Evolutionary conservation across 257 asterid species (phyloP).

Genomic region (Nicotiana benthamiana): DNA sequence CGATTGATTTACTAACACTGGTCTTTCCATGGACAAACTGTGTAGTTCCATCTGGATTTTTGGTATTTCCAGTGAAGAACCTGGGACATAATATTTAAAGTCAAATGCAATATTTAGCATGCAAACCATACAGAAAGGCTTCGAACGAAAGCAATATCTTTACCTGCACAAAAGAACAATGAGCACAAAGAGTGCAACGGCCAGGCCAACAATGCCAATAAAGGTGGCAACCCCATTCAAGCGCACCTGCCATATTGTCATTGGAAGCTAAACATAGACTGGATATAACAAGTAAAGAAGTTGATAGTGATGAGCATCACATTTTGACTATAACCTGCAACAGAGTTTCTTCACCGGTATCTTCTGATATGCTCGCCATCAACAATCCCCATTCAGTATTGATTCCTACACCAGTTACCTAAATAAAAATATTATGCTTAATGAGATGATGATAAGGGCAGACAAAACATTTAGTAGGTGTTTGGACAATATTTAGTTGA

Average conservation of each 20-base stretch:
- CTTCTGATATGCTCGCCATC: conserved; percentile 96
- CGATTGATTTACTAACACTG: conserved; percentile 35
- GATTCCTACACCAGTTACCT: conserved; percentile 93
- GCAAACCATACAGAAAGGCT: conserved; percentile 7
- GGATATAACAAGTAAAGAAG: neutral
- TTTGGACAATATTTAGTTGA: neutral
- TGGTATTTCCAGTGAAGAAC: conserved; percentile 74
- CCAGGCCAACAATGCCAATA: conserved; percentile 85
- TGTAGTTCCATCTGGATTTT: conserved; percentile 59
- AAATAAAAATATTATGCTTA: conserved; percentile 6
- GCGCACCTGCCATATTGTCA: conserved; percentile 53
- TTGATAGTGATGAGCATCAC: conserved; percentile 2
- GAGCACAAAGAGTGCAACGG: conserved; percentile 74
- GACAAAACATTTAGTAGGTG: too few species aligned
- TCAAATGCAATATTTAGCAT: conserved; percentile 9
- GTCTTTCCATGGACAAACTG: conserved; percentile 74
- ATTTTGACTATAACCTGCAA: conserved; percentile 55
- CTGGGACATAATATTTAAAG: conserved; percentile 25
- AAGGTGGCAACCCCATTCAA: conserved; percentile 95
- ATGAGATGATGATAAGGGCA: neutral
- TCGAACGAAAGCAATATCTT: neutral
- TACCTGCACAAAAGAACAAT: conserved; percentile 71
- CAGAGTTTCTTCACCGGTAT: conserved; percentile 97
- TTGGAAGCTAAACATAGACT: neutral
- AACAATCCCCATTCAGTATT: conserved; percentile 98